Conservation (phyloP, 768 basidiomycete species). For the Mycena amicta region DNA sequence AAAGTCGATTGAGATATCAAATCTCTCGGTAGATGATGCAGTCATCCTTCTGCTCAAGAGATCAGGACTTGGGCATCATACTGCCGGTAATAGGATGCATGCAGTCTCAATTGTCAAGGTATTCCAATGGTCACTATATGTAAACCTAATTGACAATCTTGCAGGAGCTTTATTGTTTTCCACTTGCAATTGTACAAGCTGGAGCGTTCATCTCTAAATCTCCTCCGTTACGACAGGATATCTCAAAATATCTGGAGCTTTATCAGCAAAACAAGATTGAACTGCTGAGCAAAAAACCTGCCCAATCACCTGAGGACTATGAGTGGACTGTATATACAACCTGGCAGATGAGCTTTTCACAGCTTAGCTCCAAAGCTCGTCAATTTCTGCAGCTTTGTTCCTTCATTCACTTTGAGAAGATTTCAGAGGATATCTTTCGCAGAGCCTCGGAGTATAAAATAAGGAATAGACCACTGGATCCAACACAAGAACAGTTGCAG, state of each 20-base stretch:
- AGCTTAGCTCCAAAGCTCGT: not conserved
- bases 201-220: constrained; percentile 4
- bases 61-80: not conserved
- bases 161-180: constrained; percentile 1
- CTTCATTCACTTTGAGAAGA: not conserved
- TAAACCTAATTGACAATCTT: not conserved
- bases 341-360: constrained; percentile 3
- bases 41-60: constrained; percentile 2
- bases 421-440: constrained; percentile 3
- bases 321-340: constrained; percentile 5
- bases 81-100: not conserved
- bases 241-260: not conserved
- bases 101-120: constrained; percentile 9
- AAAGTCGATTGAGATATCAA: not conserved
- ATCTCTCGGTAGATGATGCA: not conserved
- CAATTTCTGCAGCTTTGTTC: not conserved
- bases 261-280: not conserved
- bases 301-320: not conserved
- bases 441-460: not conserved
- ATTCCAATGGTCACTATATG: not conserved
- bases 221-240: not conserved
- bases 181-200: constrained; percentile 5
- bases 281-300: not conserved
- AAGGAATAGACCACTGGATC: too few species aligned
- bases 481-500: not conserved